Evolutionary conservation across 2,329 filamentous ascomycete species (phyloP).

Genomic region (Dichotomopilus funicola): DNA sequence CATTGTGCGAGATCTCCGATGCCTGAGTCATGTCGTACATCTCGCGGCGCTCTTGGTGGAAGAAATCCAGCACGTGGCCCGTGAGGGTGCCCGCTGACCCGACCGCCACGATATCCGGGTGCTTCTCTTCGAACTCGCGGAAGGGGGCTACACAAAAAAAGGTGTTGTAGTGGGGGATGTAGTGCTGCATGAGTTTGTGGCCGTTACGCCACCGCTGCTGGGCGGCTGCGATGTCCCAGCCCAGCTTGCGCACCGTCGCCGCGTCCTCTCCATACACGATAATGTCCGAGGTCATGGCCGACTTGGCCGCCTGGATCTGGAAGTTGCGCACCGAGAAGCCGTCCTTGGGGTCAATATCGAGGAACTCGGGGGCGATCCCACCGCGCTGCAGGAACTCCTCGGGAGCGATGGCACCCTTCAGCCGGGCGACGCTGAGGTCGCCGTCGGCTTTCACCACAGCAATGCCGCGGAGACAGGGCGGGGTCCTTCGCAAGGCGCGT

Average conservation of each 20-base stretch:
- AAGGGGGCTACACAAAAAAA: slow-evolving; percentile 67
- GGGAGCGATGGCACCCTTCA: slow-evolving; percentile 82
- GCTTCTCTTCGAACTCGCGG: slow-evolving; percentile 60
- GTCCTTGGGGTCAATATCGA: slow-evolving; percentile 77
- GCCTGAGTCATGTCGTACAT: slow-evolving; percentile 92
- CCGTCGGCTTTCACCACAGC: slow-evolving; percentile 86
- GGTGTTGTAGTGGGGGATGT: slow-evolving; percentile 69
- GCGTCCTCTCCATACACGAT: slow-evolving; percentile 79
- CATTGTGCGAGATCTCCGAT: slow-evolving; percentile 81
- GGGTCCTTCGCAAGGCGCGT: slow-evolving; percentile 62
- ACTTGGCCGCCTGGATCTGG: slow-evolving; percentile 87
- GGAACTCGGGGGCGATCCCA: slow-evolving; percentile 52
- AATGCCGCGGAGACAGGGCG: slow-evolving; percentile 71
- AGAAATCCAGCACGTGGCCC: slow-evolving; percentile 78
- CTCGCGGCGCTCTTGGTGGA: slow-evolving; percentile 78
- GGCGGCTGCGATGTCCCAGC: slow-evolving; percentile 63
- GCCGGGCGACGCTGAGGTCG: slow-evolving; percentile 62
- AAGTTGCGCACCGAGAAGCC: slow-evolving; percentile 97
- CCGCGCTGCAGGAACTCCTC: slow-evolving; percentile 64
- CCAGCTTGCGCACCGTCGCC: slow-evolving; percentile 55
- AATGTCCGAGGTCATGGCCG: slow-evolving; percentile 83
- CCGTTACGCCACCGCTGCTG: slow-evolving; percentile 68
- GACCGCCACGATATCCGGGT: slow-evolving; percentile 66
- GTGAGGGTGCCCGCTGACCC: slow-evolving; percentile 66
- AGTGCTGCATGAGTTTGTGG: slow-evolving; percentile 49